These are phyloP conservation scores for Penicillium turbatum DNA, from an alignment of 495 filamentous ascomycete genomes.

Conservation along the genomic window DNA sequence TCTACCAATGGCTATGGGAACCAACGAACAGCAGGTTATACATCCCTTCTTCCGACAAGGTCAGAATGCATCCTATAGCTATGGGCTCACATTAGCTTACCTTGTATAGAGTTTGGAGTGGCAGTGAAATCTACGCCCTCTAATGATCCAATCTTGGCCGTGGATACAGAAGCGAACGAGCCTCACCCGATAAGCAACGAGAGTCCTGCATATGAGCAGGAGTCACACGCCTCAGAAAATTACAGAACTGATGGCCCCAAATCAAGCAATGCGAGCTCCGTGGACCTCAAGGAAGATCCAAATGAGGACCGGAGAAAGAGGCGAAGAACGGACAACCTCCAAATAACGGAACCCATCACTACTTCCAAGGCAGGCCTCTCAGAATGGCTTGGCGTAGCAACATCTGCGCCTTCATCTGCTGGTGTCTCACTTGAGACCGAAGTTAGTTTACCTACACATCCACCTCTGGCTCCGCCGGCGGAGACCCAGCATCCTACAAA, in stretches of 20 bases:
- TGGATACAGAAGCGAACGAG: not conserved
- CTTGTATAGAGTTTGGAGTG: conserved; percentile 20
- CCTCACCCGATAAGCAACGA: conserved; percentile 1
- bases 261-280: not conserved
- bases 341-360: conserved; percentile 4
- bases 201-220: not conserved
- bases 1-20: conserved; percentile 38
- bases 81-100: conserved; percentile 12
- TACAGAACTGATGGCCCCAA: not conserved
- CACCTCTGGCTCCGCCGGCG: not conserved
- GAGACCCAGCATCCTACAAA: not conserved
- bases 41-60: conserved; percentile 45
- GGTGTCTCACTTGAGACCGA: not conserved
- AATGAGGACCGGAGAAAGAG: conserved; percentile 47
- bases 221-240: not conserved
- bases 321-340: conserved; percentile 44
- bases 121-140: conserved; percentile 10
- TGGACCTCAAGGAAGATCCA: conserved; percentile 32
- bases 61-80: conserved; percentile 11
- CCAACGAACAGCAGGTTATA: conserved; percentile 36
- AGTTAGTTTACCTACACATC: not conserved
- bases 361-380: conserved; percentile 13
- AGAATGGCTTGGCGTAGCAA: conserved; percentile 18
- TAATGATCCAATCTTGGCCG: conserved; percentile 1
- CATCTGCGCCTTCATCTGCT: not conserved